Percentiles rank a stretch among this genome's conserved stretches.
Conservation (phyloP, 202 grass and related monocot genomes). For the Zizania palustris region DNA sequence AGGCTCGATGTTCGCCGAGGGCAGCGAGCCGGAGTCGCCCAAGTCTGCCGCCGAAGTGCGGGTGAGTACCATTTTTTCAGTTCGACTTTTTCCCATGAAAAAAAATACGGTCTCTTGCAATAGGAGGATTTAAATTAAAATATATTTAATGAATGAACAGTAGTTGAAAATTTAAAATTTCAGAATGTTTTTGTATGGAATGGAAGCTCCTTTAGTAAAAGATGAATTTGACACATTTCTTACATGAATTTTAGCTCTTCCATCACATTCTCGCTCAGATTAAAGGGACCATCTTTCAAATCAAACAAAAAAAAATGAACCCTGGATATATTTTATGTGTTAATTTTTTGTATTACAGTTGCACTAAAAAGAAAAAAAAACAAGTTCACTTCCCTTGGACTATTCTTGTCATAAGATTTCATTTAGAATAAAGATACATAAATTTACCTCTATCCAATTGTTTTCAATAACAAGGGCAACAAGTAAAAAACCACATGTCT, state of each 20-base stretch:
- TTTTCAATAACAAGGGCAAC: slow-evolving; percentile 12
- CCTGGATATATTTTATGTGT: not conserved
- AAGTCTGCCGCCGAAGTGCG: slow-evolving; percentile 62
- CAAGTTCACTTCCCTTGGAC: not conserved
- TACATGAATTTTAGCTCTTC: slow-evolving; percentile 30
- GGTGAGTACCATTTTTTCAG: slow-evolving; percentile 51
- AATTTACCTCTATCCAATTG: not conserved
- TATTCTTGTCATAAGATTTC: not conserved
- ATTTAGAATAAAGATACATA: not conserved
- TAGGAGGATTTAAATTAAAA: not conserved
- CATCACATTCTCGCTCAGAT: slow-evolving; percentile 8
- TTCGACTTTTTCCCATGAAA: not conserved
- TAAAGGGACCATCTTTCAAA: not conserved
- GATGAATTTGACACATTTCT: not conserved
- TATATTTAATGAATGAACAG: slow-evolving; percentile 22
- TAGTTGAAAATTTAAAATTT: not conserved
- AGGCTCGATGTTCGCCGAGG: slow-evolving; percentile 82
- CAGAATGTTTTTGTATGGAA: not conserved
- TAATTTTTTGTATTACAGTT: not conserved
- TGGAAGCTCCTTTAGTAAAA: slow-evolving; percentile 1
- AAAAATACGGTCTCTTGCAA: not conserved
- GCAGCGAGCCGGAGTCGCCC: slow-evolving; percentile 57
- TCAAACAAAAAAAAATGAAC: not conserved
- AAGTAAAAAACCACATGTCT: slow-evolving; percentile 34
- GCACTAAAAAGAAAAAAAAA: not conserved